Evolutionary conservation across 768 basidiomycete genomes (phyloP).

Genomic region (Pulveroboletus ravenelii): DNA sequence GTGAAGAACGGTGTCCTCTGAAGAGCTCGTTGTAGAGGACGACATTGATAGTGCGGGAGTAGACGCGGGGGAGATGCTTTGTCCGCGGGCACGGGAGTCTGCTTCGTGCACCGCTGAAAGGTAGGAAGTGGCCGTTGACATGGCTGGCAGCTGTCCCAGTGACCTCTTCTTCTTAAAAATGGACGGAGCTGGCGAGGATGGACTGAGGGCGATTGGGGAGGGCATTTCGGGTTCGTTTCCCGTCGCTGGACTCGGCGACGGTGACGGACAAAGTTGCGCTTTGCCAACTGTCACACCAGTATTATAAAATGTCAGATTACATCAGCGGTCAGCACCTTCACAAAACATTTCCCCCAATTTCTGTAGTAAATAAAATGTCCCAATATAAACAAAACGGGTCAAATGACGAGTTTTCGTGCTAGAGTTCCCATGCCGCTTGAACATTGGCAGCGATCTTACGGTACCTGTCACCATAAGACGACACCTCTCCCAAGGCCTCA

Average conservation of each 20-base stretch:
- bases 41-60: conserved; percentile 74
- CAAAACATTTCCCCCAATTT: conserved; percentile 1
- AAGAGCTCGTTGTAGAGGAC: conserved; percentile 64
- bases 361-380: not conserved
- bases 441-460: too few relatives aligned
- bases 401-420: too few relatives aligned
- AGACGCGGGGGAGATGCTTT: conserved; percentile 47
- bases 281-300: conserved; percentile 14
- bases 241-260: conserved; percentile 11
- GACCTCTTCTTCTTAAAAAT: conserved; percentile 62
- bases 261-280: conserved; percentile 8
- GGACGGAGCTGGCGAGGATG: conserved; percentile 46
- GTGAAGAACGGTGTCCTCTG: conserved; percentile 61
- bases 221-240: conserved; percentile 30
- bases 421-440: too few relatives aligned
- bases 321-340: conserved; percentile 15
- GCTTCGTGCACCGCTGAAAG: conserved; percentile 57
- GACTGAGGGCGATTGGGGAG: conserved; percentile 63
- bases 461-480: too few relatives aligned
- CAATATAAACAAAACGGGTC: too few relatives aligned
- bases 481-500: too few relatives aligned
- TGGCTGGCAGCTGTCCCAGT: conserved; percentile 30
- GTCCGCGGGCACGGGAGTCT: conserved; percentile 61
- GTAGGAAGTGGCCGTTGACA: conserved; percentile 54
- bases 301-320: conserved; percentile 23